Conservation (phyloP, 1,284 basidiomycete genomes). For the Moniliella sp. region DNA sequence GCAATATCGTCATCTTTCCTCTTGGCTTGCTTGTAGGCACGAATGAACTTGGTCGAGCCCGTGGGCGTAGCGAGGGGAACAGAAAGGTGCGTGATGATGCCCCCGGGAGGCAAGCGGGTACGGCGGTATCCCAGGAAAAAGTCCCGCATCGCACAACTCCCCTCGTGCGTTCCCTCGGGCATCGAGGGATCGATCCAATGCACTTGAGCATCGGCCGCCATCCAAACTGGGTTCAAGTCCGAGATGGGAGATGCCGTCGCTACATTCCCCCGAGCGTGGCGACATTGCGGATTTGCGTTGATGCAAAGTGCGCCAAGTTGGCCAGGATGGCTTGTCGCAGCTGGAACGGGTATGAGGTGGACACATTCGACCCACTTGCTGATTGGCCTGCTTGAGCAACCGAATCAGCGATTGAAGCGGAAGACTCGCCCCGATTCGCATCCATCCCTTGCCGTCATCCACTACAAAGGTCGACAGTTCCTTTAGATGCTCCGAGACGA, state of each 20-base stretch:
- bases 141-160: slow-evolving; percentile 10
- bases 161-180: slow-evolving; percentile 5
- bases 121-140: slow-evolving; percentile 34
- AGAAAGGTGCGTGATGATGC: slow-evolving; percentile 19
- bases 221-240: slow-evolving; percentile 35
- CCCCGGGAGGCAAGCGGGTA: slow-evolving; percentile 26
- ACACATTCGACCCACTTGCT: slow-evolving; percentile 5
- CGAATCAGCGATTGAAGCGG: slow-evolving; percentile 13
- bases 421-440: slow-evolving; percentile 9
- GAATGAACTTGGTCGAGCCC: slow-evolving; percentile 9
- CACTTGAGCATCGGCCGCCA: slow-evolving; percentile 21
- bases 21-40: slow-evolving; percentile 35
- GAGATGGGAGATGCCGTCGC: slow-evolving; percentile 34
- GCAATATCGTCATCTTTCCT: slow-evolving; percentile 35
- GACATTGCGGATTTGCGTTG: slow-evolving; percentile 33
- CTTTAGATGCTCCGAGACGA: slow-evolving; percentile 21
- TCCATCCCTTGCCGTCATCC: background rate
- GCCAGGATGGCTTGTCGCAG: slow-evolving; percentile 14
- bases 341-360: slow-evolving; percentile 4
- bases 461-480: slow-evolving; percentile 8
- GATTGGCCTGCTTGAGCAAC: slow-evolving; percentile 11
- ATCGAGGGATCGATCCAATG: slow-evolving; percentile 12
- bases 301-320: slow-evolving; percentile 29
- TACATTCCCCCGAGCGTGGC: slow-evolving; percentile 32
- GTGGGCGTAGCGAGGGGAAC: slow-evolving; percentile 9